Conservation (phyloP, 805 yeast species). For the Candida sithepensis region DNA sequence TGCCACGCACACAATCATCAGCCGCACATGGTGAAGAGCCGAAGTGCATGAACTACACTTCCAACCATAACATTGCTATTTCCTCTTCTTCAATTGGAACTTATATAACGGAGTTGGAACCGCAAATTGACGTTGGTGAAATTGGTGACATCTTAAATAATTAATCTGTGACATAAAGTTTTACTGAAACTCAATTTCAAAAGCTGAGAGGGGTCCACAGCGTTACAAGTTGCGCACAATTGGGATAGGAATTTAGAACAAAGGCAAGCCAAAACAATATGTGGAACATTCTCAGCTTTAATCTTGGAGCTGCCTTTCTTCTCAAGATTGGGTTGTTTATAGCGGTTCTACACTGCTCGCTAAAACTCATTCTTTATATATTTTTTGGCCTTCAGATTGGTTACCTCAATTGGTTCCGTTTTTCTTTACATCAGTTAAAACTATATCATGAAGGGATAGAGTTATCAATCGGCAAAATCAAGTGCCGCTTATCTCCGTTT, state of each 20-base stretch:
- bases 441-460: conserved; percentile 6
- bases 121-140: too few species aligned
- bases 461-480: conserved; percentile 6
- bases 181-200: too few species aligned
- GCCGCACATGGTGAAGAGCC: neutral
- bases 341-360: neutral
- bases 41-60: neutral
- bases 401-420: conserved; percentile 26
- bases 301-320: neutral
- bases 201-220: too few species aligned
- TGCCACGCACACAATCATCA: too few species aligned
- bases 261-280: neutral
- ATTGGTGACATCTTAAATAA: too few species aligned
- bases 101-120: too few species aligned
- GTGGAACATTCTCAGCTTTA: neutral
- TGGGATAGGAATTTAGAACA: too few species aligned
- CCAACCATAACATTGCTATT: neutral
- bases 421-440: conserved; percentile 17
- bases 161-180: too few species aligned
- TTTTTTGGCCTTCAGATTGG: conserved; percentile 28
- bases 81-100: neutral
- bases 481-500: conserved; percentile 11
- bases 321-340: neutral
- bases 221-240: too few species aligned
- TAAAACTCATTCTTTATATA: neutral